Percentiles rank a stretch among this genome's conserved stretches.
Conservation (phyloP, 768 basidiomycete genomes). For the Xanthoconium purpureum region DNA sequence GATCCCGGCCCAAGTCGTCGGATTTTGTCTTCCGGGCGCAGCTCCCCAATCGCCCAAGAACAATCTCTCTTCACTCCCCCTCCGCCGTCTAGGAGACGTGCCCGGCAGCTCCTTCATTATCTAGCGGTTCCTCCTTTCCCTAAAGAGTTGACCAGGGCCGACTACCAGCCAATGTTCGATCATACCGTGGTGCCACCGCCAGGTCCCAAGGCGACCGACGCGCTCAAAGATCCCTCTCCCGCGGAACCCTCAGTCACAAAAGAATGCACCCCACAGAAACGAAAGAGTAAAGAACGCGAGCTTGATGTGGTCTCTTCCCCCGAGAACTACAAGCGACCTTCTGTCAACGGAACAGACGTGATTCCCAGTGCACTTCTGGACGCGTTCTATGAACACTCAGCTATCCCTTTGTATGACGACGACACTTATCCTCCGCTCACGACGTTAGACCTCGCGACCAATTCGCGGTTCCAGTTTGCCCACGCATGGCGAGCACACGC, state of each 20-base stretch:
- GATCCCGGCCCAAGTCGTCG: slow-evolving; percentile 9
- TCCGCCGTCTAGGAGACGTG: slow-evolving; percentile 17
- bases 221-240: not conserved
- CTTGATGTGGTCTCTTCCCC: not conserved
- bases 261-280: not conserved
- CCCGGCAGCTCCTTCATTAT: slow-evolving; percentile 12
- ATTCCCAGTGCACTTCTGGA: slow-evolving; percentile 5
- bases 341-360: not conserved
- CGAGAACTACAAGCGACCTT: not conserved
- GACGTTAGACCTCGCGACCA: slow-evolving; percentile 11
- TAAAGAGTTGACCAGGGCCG: slow-evolving; percentile 17
- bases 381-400: slow-evolving; percentile 1
- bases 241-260: not conserved
- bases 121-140: slow-evolving; percentile 23
- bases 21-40: not conserved
- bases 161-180: slow-evolving; percentile 14
- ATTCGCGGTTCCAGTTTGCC: slow-evolving; percentile 26
- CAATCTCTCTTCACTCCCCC: slow-evolving; percentile 32
- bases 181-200: not conserved
- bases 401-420: slow-evolving; percentile 15
- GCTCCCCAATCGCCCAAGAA: slow-evolving; percentile 9
- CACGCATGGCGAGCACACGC: slow-evolving; percentile 16
- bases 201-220: not conserved
- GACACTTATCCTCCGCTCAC: slow-evolving; percentile 20
- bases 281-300: slow-evolving; percentile 26